Evolutionary conservation across 148 eudicot species (phyloP).

Genomic region (Fagopyrum homotropicum): DNA sequence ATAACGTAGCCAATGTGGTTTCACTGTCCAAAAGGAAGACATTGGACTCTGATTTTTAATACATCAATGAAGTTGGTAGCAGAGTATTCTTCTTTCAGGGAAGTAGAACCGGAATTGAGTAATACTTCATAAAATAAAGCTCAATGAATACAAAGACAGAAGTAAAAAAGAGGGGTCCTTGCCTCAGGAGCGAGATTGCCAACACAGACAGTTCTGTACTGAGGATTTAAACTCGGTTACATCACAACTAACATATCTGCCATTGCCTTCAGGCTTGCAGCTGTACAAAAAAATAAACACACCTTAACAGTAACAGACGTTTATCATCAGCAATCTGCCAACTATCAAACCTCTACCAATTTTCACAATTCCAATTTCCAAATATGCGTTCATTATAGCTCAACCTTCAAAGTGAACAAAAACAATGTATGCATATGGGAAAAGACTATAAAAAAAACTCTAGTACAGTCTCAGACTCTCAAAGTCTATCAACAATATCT

Average conservation of each 20-base stretch:
- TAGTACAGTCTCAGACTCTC: neutral
- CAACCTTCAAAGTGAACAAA: neutral
- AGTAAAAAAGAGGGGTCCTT: constrained; percentile 14
- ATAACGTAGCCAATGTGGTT: too few species aligned
- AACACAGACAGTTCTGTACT: constrained; percentile 75
- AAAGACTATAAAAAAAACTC: neutral
- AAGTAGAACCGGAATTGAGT: neutral
- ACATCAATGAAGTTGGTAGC: too few species aligned
- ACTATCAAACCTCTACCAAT: neutral
- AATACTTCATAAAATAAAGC: neutral
- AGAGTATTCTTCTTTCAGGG: too few species aligned
- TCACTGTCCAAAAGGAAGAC: too few species aligned
- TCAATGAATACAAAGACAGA: neutral
- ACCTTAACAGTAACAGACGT: neutral
- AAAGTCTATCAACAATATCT: neutral
- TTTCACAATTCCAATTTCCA: neutral
- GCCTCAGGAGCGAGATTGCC: constrained; percentile 91
- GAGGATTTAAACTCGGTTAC: constrained; percentile 31
- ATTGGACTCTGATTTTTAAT: too few species aligned
- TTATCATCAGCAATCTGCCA: neutral
- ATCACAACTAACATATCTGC: neutral
- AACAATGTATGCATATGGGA: neutral
- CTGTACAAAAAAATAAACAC: neutral
- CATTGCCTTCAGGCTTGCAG: neutral
- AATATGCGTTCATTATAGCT: neutral